Evolutionary conservation across 768 basidiomycete species (phyloP).

Genomic region (Boletus rufocinnamomeus): DNA sequence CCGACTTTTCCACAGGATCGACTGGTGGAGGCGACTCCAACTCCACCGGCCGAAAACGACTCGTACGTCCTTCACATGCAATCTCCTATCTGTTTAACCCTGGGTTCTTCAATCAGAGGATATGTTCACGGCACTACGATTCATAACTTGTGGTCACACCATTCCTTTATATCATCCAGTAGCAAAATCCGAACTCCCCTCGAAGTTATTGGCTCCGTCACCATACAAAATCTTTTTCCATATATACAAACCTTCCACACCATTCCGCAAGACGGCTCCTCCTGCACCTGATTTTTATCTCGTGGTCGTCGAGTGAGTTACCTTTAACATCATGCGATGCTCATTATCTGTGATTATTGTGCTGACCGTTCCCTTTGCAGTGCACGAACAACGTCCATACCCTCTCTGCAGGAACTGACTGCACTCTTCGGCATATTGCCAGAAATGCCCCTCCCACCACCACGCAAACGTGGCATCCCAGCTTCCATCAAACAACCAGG

Average conservation of each 20-base stretch:
- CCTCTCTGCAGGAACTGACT: slow-evolving; percentile 75
- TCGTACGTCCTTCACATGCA: slow-evolving; percentile 39
- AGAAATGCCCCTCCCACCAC: slow-evolving; percentile 58
- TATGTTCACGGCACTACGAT: slow-evolving; percentile 67
- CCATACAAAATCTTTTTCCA: slow-evolving; percentile 83
- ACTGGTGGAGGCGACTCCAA: slow-evolving; percentile 72
- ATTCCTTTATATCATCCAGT: slow-evolving; percentile 38
- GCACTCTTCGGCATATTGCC: slow-evolving; percentile 73
- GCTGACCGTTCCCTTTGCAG: slow-evolving; percentile 41
- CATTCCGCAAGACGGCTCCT: slow-evolving; percentile 76
- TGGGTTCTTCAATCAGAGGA: slow-evolving; percentile 46
- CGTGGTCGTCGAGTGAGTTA: slow-evolving; percentile 79
- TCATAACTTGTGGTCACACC: slow-evolving; percentile 68
- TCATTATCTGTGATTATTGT: background rate
- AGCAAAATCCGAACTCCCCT: slow-evolving; percentile 9
- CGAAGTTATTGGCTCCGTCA: slow-evolving; percentile 2
- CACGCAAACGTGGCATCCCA: slow-evolving; percentile 40
- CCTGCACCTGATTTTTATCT: slow-evolving; percentile 84
- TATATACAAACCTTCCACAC: slow-evolving; percentile 86
- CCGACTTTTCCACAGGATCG: slow-evolving; percentile 10
- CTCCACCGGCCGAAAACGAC: slow-evolving; percentile 54
- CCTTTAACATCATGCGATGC: background rate
- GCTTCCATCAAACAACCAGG: slow-evolving; percentile 5
- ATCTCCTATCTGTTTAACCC: background rate
- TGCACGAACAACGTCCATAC: slow-evolving; percentile 80